These are phyloP conservation scores for Chytriomyces sp. DNA, from an alignment of 192 early-diverging fungal species.

Conservation along the genomic window DNA sequence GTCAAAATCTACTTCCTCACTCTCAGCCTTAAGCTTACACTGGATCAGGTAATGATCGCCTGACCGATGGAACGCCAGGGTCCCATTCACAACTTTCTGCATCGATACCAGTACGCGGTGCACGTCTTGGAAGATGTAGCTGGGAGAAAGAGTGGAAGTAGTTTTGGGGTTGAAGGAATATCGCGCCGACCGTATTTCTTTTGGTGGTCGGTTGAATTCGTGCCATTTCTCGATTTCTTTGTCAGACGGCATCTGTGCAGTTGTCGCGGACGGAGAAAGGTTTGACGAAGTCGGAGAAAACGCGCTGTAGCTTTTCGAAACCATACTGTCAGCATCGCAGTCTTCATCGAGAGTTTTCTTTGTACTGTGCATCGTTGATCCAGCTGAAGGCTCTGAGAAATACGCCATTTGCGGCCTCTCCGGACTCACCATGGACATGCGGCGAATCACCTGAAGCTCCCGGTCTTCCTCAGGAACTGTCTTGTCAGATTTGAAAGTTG, in stretches of 20 bases:
- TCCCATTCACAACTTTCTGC: conserved; percentile 28
- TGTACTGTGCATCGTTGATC: too few species aligned
- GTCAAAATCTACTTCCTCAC: conserved; percentile 59
- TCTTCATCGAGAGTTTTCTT: neutral
- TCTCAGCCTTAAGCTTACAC: conserved; percentile 43
- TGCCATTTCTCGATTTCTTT: conserved; percentile 68
- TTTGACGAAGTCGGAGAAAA: conserved; percentile 2
- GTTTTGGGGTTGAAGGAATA: conserved; percentile 58
- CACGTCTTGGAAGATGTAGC: conserved; percentile 64
- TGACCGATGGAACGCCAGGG: conserved; percentile 45
- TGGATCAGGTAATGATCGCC: conserved; percentile 58
- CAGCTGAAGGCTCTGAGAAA: neutral
- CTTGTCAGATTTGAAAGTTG: neutral
- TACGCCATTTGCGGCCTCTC: neutral
- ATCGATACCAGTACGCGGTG: conserved; percentile 57
- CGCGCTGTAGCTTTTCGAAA: neutral
- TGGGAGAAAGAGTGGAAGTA: conserved; percentile 52
- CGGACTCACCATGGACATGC: conserved; percentile 58
- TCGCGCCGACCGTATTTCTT: conserved; percentile 57
- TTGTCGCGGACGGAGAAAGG: conserved; percentile 16
- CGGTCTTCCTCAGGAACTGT: conserved; percentile 23
- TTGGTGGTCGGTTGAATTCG: conserved; percentile 57
- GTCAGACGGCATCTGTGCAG: conserved; percentile 39
- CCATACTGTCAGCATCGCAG: neutral
- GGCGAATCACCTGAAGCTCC: conserved; percentile 34